Base-by-base conservation (phyloP, 2,329 filamentous ascomycete genomes). In the Sclerotinia subarctica region DNA sequence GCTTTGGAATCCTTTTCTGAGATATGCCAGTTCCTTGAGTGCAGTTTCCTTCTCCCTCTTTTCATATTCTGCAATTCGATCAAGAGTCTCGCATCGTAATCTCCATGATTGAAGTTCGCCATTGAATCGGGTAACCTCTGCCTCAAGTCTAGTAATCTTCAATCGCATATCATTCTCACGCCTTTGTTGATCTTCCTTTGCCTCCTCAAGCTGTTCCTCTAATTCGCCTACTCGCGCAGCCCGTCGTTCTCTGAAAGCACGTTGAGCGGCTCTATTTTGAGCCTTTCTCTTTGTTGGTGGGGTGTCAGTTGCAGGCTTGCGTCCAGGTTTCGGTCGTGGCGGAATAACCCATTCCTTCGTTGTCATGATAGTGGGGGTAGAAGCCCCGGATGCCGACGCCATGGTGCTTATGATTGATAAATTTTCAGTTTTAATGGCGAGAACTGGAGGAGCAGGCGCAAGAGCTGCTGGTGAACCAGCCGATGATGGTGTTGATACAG, bases 231-330 rank as follows among this genome's bases (percentile, higher is more conserved):
- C 92, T 51, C 92, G 90, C 32, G 92, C 92, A 2, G 92, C 92
- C 71, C 94, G 87, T 68, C 94, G 85, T 80, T 97, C 93, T 46
- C 94, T 86, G 79, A 98, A 98, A 1, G 91, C 92, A 69, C 94
- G 85, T 81, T 98, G 94, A 3, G 94, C 94, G 58, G 92, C 91
- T 69, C 95, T 87, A 79, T 98, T 98, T 81, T 98, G 95, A 1
- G 92, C 91, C 82, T 97, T 96, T 72, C 95, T 88, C 81, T 96
- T 96, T 54, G 93, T 96, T 1, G 92, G 91, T 19, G 94, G 93
- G 64, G 94, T 96, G 77, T 97, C 94, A 47, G 92, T 96, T 58
- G 93, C 92, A 3, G 94, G 94, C 83, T 98, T 98, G 74, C 94
- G 88, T 60, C 94, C 94, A 29, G 95, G 94, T 83, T 94, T 94